Evolutionary conservation across 345 rosid genomes (phyloP).

Genomic region (Rhizophora apiculata): DNA sequence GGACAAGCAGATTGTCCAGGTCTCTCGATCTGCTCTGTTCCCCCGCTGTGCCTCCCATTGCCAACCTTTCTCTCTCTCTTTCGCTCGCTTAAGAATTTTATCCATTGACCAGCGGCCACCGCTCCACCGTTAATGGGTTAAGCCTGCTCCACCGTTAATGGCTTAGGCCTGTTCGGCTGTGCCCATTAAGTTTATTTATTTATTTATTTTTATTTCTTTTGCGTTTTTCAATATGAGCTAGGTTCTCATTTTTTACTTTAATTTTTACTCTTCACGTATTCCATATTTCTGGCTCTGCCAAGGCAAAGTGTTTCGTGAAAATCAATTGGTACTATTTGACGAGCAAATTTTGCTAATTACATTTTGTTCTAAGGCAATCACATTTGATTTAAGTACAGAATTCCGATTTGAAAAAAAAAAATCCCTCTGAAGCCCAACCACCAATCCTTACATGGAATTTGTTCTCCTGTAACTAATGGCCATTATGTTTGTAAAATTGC

Average conservation of each 20-base stretch:
- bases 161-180: too few relatives aligned
- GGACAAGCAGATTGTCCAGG: constrained; percentile 86
- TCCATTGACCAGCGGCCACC: too few relatives aligned
- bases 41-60: constrained; percentile 51
- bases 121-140: too few relatives aligned
- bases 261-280: too few relatives aligned
- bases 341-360: constrained; percentile 12
- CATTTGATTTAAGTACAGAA: constrained; percentile 1
- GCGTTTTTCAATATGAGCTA: too few relatives aligned
- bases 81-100: not conserved
- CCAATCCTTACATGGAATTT: not conserved
- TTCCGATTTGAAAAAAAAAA: not conserved
- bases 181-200: too few relatives aligned
- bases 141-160: too few relatives aligned
- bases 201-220: too few relatives aligned
- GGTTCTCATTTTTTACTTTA: too few relatives aligned
- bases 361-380: constrained; percentile 4
- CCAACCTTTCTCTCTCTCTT: not conserved
- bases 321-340: too few relatives aligned
- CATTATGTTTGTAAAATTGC: not conserved
- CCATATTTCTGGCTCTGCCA: too few relatives aligned
- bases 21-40: constrained; percentile 69
- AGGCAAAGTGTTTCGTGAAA: too few relatives aligned
- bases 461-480: constrained; percentile 10
- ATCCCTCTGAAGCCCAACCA: not conserved